Conservation (phyloP, 148 eudicot species). For the Silene conica region DNA sequence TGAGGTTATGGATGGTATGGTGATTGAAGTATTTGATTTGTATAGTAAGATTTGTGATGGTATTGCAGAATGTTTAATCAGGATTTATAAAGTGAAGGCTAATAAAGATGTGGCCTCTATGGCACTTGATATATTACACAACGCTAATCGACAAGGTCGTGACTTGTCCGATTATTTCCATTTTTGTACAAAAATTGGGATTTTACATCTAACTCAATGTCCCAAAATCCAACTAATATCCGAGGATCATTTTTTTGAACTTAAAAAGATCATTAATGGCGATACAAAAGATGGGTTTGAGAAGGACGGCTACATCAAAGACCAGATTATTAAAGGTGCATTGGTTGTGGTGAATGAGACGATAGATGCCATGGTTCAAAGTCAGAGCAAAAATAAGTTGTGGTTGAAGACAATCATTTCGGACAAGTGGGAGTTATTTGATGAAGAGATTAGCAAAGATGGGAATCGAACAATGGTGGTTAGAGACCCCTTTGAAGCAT, state of each 20-base stretch:
- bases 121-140: constrained; percentile 51
- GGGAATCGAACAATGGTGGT: not conserved
- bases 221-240: constrained; percentile 40
- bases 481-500: constrained; percentile 26
- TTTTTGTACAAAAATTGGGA: constrained; percentile 44
- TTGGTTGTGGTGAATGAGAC: constrained; percentile 1
- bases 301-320: too few relatives aligned
- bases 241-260: constrained; percentile 42
- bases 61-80: constrained; percentile 40
- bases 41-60: constrained; percentile 65
- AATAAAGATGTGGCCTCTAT: constrained; percentile 40
- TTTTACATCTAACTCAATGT: constrained; percentile 37
- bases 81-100: constrained; percentile 32
- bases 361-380: not conserved
- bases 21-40: constrained; percentile 59
- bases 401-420: constrained; percentile 44
- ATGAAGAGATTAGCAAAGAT: constrained; percentile 34
- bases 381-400: not conserved
- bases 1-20: constrained; percentile 74
- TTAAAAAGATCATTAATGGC: constrained; percentile 40
- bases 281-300: not conserved
- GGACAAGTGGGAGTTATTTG: constrained; percentile 61
- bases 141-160: constrained; percentile 50
- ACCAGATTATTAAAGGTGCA: not conserved
- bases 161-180: constrained; percentile 49